phyloP scores from a whole-genome alignment of 139 green algal genomes.

The Haematococcus lacustris region DNA sequence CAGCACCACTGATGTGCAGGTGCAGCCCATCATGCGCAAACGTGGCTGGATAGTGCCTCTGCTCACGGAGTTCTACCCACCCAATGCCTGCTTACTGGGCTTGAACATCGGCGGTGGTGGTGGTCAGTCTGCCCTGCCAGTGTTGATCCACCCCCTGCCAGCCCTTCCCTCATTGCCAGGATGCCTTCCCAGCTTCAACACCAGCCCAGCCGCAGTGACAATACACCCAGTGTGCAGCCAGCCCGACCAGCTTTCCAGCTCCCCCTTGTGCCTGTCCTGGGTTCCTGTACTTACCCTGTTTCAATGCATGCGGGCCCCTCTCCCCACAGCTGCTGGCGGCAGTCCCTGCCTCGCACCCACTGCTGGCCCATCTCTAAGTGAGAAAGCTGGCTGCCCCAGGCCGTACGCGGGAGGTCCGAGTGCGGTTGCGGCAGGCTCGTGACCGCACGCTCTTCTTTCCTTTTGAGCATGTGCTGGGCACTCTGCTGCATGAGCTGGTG shows the following conservation, averaged over 20 bases:
- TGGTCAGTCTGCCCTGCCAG: conserved; percentile 2
- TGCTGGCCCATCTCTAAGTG: neutral
- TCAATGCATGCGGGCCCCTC: neutral
- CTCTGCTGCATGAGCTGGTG: conserved; percentile 84
- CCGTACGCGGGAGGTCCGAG: conserved; percentile 33
- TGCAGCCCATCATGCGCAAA: too few relatives aligned
- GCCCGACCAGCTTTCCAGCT: too few relatives aligned
- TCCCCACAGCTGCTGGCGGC: neutral
- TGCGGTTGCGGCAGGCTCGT: conserved; percentile 26
- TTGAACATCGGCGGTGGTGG: conserved; percentile 50
- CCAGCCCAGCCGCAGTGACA: neutral
- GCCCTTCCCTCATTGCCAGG: neutral
- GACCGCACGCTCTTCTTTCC: conserved; percentile 44
- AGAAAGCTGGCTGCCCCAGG: neutral
- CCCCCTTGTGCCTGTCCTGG: too few relatives aligned
- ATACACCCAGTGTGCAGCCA: too few relatives aligned
- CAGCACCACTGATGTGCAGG: too few relatives aligned
- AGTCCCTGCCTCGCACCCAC: neutral
- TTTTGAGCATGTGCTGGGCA: conserved; percentile 73
- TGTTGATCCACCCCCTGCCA: neutral
- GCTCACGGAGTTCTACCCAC: conserved; percentile 63
- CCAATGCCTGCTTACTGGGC: conserved; percentile 49
- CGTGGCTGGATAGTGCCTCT: too few relatives aligned
- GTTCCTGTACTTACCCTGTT: too few relatives aligned
- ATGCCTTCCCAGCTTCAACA: neutral